A percentile compares a stretch with the other conserved stretches of the same genome.
Conservation (phyloP, 371 early-diverging fungal genomes). For the Vairimorpha apis region DNA sequence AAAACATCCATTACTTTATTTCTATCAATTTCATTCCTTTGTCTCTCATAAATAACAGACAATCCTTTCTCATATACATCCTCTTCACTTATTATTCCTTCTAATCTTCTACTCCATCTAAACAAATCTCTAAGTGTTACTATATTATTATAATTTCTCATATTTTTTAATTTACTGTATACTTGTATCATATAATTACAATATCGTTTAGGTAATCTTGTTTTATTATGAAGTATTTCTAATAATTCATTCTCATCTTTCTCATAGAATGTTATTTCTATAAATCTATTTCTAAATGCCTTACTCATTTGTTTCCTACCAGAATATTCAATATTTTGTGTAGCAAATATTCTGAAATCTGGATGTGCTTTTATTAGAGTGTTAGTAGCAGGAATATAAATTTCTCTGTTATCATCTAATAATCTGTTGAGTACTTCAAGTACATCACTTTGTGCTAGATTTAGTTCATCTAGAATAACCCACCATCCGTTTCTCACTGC, state of each 20-base stretch:
- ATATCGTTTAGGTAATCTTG: slow-evolving; percentile 45
- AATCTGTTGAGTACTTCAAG: slow-evolving; percentile 95
- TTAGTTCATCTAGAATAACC: slow-evolving; percentile 98
- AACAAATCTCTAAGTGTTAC: slow-evolving; percentile 94
- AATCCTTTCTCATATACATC: slow-evolving; percentile 82
- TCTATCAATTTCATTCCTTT: slow-evolving; percentile 75
- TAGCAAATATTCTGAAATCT: slow-evolving; percentile 96
- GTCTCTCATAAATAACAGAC: slow-evolving; percentile 84
- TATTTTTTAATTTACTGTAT: slow-evolving; percentile 68
- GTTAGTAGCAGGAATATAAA: slow-evolving; percentile 88
- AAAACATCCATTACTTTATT: slow-evolving; percentile 21
- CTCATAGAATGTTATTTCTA: slow-evolving; percentile 65
- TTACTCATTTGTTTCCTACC: slow-evolving; percentile 94
- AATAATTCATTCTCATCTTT: slow-evolving; percentile 42
- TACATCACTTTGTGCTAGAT: slow-evolving; percentile 95
- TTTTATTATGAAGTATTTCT: slow-evolving; percentile 34
- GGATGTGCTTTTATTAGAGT: slow-evolving; percentile 85
- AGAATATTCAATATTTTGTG: slow-evolving; percentile 96
- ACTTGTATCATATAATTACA: slow-evolving; percentile 71
- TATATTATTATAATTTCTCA: slow-evolving; percentile 66
- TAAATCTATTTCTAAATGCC: slow-evolving; percentile 96
- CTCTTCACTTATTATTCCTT: slow-evolving; percentile 68
- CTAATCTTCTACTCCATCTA: slow-evolving; percentile 83
- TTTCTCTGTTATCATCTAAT: slow-evolving; percentile 94
- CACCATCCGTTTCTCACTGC: slow-evolving; percentile 92